These are phyloP conservation scores for Cavenderia fasciculata DNA, from an alignment of 78 protist species.

Conservation along the genomic window DNA sequence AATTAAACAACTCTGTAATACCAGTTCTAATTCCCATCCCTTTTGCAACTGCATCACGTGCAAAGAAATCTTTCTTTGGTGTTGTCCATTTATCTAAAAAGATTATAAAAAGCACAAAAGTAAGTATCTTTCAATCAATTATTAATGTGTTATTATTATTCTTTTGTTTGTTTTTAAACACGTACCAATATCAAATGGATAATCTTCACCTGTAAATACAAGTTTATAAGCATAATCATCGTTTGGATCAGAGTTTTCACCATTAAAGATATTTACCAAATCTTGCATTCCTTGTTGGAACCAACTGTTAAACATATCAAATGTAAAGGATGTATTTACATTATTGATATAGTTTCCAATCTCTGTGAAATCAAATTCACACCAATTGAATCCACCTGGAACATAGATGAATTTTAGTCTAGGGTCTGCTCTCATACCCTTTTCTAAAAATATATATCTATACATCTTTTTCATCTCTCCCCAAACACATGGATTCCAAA, in stretches of 20 bases:
- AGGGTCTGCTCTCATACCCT: constrained; percentile 39
- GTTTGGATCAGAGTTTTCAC: constrained; percentile 22
- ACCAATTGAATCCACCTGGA: constrained; percentile 77
- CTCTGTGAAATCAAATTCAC: constrained; percentile 61
- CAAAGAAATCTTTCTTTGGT: constrained; percentile 8
- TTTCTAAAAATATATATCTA: background rate
- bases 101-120: too few relatives aligned
- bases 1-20: constrained; percentile 49
- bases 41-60: constrained; percentile 41
- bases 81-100: constrained; percentile 41
- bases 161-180: too few relatives aligned
- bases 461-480: constrained; percentile 37
- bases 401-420: constrained; percentile 53
- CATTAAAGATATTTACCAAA: constrained; percentile 52
- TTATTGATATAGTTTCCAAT: constrained; percentile 25
- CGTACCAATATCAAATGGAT: constrained; percentile 33
- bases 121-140: too few relatives aligned
- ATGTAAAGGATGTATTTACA: background rate
- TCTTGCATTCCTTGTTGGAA: constrained; percentile 53
- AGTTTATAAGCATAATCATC: constrained; percentile 54
- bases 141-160: too few relatives aligned
- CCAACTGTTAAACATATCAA: constrained; percentile 42
- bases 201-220: constrained; percentile 68
- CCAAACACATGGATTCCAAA: constrained; percentile 62
- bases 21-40: constrained; percentile 76